Evolutionary conservation across 2,329 filamentous ascomycete genomes (phyloP), one percentile per base, ranked within the genome.

Genomic region (Cercospora zeae-maydis): DNA sequence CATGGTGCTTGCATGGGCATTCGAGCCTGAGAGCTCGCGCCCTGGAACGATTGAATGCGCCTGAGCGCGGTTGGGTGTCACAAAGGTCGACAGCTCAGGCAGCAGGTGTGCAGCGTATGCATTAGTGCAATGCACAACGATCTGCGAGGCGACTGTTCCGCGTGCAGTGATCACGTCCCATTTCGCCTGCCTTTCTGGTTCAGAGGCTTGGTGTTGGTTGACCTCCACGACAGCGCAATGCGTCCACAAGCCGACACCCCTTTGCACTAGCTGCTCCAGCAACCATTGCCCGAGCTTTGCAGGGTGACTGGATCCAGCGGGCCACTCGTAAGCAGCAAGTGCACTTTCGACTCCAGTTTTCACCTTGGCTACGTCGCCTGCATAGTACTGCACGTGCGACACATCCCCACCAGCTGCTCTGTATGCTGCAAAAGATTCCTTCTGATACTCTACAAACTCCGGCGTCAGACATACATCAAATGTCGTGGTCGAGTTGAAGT

Each of bases 231-330:
- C 79, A 7, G 78, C 76, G 49, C 78, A 80, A 59, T 79, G 76
- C 0, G 80, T 81, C 66, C 76, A 81, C 4, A 83, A 64, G 30
- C 63, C 70, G 3, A 72, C 76, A 6, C 80, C 80, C 42, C 73
- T 73, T 1, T 70, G 68, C 5, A 81, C 73, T 13, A 73, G 73
- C 14, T 72, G 69, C 11, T 67, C 69, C 19, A 83, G 70, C 11
- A 83, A 73, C 73, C 79, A 82, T n/a, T 82, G 80, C 0, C 78
- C 77, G 19, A 83, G 69, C 66, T 82, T 82, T 5, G 80, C 80
- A 2, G 81, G 80, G 68, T 82, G 81, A 34, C 74, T 79, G 2
- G 79, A 81, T 2, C 78, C 81, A 13, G 80, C 81, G 3, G 80
- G 78, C 81, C 81, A 83, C 65, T 82, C 80, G 63, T 82, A 83